Evolutionary conservation across 2,329 filamentous ascomycete genomes (phyloP), one percentile per base, ranked within the genome.

Genomic region (Sphaerulina vaccinii): DNA sequence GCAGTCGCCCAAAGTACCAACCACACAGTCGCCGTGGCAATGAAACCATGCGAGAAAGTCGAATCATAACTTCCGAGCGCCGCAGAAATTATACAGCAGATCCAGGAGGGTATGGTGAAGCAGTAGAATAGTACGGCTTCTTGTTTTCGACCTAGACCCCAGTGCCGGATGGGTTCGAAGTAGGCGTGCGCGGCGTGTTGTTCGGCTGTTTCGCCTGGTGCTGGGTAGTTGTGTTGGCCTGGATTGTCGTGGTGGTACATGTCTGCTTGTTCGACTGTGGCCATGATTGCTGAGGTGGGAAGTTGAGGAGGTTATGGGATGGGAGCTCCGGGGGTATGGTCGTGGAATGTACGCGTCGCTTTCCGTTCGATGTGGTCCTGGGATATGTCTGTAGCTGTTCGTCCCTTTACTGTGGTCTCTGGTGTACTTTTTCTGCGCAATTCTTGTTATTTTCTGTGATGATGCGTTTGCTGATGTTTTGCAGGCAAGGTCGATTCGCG

Each of bases 121-220:
- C 41, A 35, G 55, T 68, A 68, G 61, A 68, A 68, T 33, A 68
- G 55, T 5, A 56, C 44, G 10, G 48, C 54, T 50, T 68, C 66
- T 18, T 51, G 47, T 37, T 53, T 49, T 15, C 56, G 52, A 13
- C 55, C 55, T 18, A 68, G 53, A 4, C 66, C 66, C 60, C 62
- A 67, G 57, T 65, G 64, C 24, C 62, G 53, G 40, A 60, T 57
- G 21, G 58, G 51, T 18, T 54, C 24, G 41, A 57, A 58, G 36
- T 55, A 27, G 44, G 52, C 52, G 43, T 65, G 64, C n/a, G 51
- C 50, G 15, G 60, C 61, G 44, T 66, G 64, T 37, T 65, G 61
- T 33, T 64, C 62, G 22, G 55, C 54, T 3, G 58, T 64, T 52
- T 66, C 64, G 48, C 64, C 64, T 2, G 61, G 57, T 27, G 59